phyloP scores from a whole-genome alignment of 257 asterid genomes.

The Primulina huaijiensis region DNA sequence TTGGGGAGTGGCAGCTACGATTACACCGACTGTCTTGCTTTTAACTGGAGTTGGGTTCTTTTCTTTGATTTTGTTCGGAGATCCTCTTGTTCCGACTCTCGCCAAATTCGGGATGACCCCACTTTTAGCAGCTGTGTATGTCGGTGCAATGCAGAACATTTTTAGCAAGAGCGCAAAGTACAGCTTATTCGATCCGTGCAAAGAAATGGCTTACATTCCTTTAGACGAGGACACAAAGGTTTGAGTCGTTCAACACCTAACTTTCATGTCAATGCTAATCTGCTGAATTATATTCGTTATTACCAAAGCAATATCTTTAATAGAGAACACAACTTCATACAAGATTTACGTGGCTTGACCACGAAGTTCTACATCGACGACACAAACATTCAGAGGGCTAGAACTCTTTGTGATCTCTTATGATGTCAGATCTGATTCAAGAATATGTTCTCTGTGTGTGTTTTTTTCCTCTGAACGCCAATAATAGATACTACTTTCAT shows the following conservation, averaged over 20 bases:
- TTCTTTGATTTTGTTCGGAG: conserved; percentile 80
- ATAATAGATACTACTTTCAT: too few species aligned
- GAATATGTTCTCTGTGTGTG: too few species aligned
- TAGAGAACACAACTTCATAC: too few species aligned
- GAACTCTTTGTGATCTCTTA: too few species aligned
- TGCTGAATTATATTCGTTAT: too few species aligned
- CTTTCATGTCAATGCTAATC: not conserved
- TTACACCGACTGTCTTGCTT: conserved; percentile 89
- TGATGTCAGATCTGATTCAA: too few species aligned
- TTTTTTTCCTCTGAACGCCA: too few species aligned
- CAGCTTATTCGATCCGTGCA: conserved; percentile 97
- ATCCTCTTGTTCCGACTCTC: conserved; percentile 70
- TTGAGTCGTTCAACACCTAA: not conserved
- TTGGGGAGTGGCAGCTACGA: conserved; percentile 96
- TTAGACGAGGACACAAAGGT: conserved; percentile 99
- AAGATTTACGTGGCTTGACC: too few species aligned
- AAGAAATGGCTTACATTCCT: conserved; percentile 98
- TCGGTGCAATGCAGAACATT: conserved; percentile 95
- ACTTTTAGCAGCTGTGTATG: conserved; percentile 95
- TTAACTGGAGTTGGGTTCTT: conserved; percentile 92
- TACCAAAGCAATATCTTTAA: too few species aligned
- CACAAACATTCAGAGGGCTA: too few species aligned
- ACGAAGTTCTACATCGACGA: too few species aligned
- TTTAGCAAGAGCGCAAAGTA: conserved; percentile 97
- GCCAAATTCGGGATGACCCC: conserved; percentile 85